Evolutionary conservation across 2,329 filamentous ascomycete species (phyloP).

Genomic region (Talaromyces sp.): DNA sequence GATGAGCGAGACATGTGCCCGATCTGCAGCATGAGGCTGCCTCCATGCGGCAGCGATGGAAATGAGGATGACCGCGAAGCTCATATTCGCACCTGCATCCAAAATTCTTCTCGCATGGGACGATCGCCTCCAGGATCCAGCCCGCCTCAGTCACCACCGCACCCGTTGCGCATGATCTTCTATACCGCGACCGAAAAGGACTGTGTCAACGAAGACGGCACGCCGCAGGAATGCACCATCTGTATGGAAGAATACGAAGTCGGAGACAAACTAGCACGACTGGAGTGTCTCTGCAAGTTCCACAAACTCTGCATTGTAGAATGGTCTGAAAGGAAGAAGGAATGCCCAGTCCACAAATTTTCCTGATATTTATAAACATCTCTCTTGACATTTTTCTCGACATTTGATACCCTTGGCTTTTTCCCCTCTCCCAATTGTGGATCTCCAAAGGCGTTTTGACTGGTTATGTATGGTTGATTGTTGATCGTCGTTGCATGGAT

Average conservation of each 20-base stretch:
- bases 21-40: conserved; percentile 38
- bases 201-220: conserved; percentile 50
- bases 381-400: conserved; percentile 3
- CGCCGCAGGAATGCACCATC: conserved; percentile 55
- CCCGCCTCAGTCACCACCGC: conserved; percentile 16
- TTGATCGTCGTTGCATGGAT: background rate
- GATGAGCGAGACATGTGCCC: conserved; percentile 44
- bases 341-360: conserved; percentile 57
- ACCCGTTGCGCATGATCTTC: conserved; percentile 32
- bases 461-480: background rate
- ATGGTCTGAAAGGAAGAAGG: conserved; percentile 56
- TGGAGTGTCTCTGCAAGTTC: conserved; percentile 62
- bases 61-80: conserved; percentile 38
- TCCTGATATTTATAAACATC: background rate
- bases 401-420: conserved; percentile 1
- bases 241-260: conserved; percentile 61
- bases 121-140: conserved; percentile 14
- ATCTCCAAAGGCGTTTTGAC: background rate
- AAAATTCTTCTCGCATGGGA: conserved; percentile 23
- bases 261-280: conserved; percentile 53
- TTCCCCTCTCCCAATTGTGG: background rate
- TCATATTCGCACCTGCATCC: conserved; percentile 42
- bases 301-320: conserved; percentile 55
- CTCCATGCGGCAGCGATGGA: conserved; percentile 30
- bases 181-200: conserved; percentile 61